Evolutionary conservation across 2,329 filamentous ascomycete genomes (phyloP).

Genomic region (Albophoma yamanashiensis): DNA sequence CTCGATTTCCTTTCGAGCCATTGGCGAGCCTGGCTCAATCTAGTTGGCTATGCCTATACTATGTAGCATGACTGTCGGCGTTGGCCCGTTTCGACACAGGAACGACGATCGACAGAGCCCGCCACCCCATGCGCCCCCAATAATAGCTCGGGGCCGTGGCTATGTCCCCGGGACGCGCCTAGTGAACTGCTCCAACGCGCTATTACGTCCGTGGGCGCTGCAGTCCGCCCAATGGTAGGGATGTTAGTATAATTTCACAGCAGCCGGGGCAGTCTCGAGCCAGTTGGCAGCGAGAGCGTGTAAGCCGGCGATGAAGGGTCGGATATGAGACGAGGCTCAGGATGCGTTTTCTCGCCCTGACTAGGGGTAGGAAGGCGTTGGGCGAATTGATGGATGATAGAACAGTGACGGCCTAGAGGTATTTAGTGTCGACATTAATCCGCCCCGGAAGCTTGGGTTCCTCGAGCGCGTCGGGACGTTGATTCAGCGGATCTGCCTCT

Average conservation of each 20-base stretch:
- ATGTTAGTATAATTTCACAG: neutral
- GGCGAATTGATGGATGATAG: neutral
- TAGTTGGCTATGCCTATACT: too few relatives aligned
- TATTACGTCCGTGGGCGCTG: neutral
- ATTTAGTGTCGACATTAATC: neutral
- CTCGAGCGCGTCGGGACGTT: neutral
- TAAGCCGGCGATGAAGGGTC: neutral
- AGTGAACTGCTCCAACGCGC: neutral
- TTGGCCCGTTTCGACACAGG: too few relatives aligned
- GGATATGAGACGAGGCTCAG: neutral
- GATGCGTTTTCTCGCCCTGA: neutral
- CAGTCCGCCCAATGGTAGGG: neutral
- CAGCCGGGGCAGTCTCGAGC: neutral
- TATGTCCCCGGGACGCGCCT: neutral
- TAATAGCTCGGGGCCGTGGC: neutral
- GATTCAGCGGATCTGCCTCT: neutral
- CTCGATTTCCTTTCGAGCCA: too few relatives aligned
- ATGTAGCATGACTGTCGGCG: too few relatives aligned
- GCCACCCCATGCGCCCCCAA: neutral
- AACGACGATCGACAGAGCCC: neutral
- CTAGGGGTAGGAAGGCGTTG: neutral
- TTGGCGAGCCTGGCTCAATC: too few relatives aligned
- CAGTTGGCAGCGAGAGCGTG: neutral
- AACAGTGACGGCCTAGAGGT: neutral
- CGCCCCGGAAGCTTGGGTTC: neutral